Evolutionary conservation across 2,329 filamentous ascomycete genomes (phyloP).

Genomic region (Daldinia sp.): DNA sequence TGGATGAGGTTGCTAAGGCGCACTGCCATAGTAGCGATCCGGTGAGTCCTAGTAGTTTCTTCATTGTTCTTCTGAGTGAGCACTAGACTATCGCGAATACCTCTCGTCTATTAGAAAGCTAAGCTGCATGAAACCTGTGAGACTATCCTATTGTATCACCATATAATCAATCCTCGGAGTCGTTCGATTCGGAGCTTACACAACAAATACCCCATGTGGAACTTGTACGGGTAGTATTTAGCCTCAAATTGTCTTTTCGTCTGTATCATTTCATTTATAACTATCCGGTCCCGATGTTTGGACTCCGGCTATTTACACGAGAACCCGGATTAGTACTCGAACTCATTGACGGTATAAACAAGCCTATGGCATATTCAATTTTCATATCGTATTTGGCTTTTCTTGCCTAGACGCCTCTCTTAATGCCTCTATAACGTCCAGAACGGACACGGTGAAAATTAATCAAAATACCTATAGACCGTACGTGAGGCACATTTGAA

Average conservation of each 20-base stretch:
- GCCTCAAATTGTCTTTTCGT: not conserved
- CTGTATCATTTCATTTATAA: not conserved
- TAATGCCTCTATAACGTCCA: too few species aligned
- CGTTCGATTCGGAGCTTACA: not conserved
- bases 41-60: not conserved
- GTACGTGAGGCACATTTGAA: not conserved
- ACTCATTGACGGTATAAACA: too few species aligned
- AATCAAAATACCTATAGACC: too few species aligned
- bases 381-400: too few species aligned
- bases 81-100: not conserved
- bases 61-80: not conserved
- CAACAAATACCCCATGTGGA: not conserved
- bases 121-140: not conserved
- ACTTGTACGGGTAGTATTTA: not conserved
- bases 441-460: too few species aligned
- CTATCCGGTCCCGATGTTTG: not conserved
- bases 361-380: too few species aligned
- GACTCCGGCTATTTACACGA: not conserved
- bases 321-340: too few species aligned
- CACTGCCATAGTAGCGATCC: slow-evolving; percentile 1
- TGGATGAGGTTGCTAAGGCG: not conserved
- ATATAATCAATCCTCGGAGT: not conserved
- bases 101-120: not conserved
- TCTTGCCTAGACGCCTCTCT: too few species aligned
- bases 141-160: not conserved